A percentile compares a stretch with the other conserved stretches of the same genome.
These are phyloP conservation scores for Globisporangium canariense DNA, from an alignment of 352 stramenopile genomes.

Conservation along the genomic window DNA sequence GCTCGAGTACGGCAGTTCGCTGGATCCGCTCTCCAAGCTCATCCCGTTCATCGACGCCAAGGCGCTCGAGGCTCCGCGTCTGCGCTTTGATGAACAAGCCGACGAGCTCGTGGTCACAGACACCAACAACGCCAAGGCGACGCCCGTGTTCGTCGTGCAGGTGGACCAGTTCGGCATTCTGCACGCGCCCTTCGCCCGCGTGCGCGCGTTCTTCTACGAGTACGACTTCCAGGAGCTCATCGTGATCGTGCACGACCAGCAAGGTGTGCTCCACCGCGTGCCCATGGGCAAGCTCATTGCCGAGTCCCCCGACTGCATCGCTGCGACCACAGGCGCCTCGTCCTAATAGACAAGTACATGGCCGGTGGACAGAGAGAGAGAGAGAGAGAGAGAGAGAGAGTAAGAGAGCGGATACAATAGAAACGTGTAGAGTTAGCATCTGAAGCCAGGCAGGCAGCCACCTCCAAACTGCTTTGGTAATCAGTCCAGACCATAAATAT, in stretches of 20 bases:
- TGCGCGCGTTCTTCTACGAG: slow-evolving; percentile 84
- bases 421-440: not conserved
- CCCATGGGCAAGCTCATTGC: slow-evolving; percentile 37
- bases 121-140: not conserved
- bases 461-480: too few relatives aligned
- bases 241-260: slow-evolving; percentile 37
- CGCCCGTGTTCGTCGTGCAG: slow-evolving; percentile 60
- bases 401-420: not conserved
- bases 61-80: slow-evolving; percentile 1
- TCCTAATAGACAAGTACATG: slow-evolving; percentile 3
- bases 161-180: slow-evolving; percentile 89
- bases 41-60: slow-evolving; percentile 55
- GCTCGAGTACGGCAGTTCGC: slow-evolving; percentile 59
- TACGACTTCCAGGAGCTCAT: slow-evolving; percentile 46
- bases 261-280: slow-evolving; percentile 30
- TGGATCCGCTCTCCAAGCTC: slow-evolving; percentile 60
- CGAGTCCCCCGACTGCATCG: slow-evolving; percentile 55
- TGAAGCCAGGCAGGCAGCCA: not conserved
- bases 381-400: not conserved
- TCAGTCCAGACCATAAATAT: too few relatives aligned
- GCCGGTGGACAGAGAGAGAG: not conserved
- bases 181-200: slow-evolving; percentile 80
- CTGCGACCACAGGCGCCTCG: slow-evolving; percentile 22
- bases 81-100: not conserved
- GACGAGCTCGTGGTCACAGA: slow-evolving; percentile 7